These are phyloP conservation scores for Boletus rubescentipes DNA, from an alignment of 768 basidiomycete genomes.

Conservation along the genomic window DNA sequence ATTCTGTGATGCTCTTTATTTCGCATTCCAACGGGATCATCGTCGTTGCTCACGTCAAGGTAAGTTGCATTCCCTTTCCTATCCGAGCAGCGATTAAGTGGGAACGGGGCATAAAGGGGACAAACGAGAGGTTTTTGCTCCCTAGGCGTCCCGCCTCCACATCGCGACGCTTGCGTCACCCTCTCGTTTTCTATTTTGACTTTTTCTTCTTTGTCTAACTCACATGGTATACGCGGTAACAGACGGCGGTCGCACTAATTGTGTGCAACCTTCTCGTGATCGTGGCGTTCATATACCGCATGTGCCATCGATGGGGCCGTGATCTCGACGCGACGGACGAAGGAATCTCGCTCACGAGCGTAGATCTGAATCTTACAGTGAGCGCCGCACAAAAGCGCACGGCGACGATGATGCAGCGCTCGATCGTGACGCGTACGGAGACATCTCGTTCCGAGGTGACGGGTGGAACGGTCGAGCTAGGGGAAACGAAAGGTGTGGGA, in stretches of 20 bases:
- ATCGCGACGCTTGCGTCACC: background rate
- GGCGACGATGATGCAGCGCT: background rate
- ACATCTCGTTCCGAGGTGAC: background rate
- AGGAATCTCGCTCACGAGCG: conserved; percentile 9
- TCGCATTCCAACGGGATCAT: background rate
- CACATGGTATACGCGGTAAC: background rate
- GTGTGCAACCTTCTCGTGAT: conserved; percentile 30
- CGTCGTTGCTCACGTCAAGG: conserved; percentile 26
- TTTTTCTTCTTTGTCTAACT: background rate
- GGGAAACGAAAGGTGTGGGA: background rate
- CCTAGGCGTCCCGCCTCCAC: background rate
- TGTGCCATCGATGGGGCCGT: conserved; percentile 1
- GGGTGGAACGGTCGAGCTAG: background rate
- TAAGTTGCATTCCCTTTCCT: background rate
- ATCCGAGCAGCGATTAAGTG: too few relatives aligned
- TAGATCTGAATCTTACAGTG: conserved; percentile 13
- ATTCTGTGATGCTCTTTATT: conserved; percentile 11
- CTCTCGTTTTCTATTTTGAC: too few relatives aligned
- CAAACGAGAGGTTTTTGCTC: background rate
- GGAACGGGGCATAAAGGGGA: too few relatives aligned
- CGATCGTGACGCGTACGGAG: background rate
- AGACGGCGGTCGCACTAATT: conserved; percentile 24
- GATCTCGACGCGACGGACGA: conserved; percentile 5
- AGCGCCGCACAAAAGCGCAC: background rate
- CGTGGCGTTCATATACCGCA: conserved; percentile 21